These are phyloP conservation scores for Mycena capillaripes DNA, from an alignment of 768 basidiomycete genomes.

Conservation along the genomic window DNA sequence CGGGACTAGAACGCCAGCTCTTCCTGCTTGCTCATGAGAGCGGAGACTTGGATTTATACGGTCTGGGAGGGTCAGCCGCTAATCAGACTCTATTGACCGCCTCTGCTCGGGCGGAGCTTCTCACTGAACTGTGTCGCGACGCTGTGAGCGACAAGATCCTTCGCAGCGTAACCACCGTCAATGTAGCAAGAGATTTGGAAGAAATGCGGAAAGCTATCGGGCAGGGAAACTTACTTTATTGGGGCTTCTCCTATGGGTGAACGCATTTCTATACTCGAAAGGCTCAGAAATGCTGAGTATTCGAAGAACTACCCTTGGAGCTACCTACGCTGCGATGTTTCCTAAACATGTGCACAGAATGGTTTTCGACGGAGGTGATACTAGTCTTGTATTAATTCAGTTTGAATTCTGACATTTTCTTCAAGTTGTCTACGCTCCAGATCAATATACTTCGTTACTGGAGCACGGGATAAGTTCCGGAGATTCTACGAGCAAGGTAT, in stretches of 20 bases:
- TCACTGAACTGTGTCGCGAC: constrained; percentile 21
- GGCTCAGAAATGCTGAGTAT: background rate
- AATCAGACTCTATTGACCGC: constrained; percentile 5
- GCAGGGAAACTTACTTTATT: constrained; percentile 10
- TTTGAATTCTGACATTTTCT: background rate
- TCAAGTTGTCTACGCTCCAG: constrained; percentile 25
- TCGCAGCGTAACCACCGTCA: constrained; percentile 27
- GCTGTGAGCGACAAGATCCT: constrained; percentile 23
- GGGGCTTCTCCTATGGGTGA: constrained; percentile 34
- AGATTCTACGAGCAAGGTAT: constrained; percentile 15
- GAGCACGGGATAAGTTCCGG: constrained; percentile 25
- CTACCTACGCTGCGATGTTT: constrained; percentile 31
- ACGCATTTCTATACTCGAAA: background rate
- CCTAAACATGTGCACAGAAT: constrained; percentile 14
- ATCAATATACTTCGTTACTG: constrained; percentile 21
- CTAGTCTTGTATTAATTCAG: too few species aligned
- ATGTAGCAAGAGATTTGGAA: constrained; percentile 25
- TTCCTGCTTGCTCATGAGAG: constrained; percentile 1
- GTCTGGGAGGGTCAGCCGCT: background rate
- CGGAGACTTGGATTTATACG: constrained; percentile 13
- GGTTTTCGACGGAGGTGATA: constrained; percentile 26
- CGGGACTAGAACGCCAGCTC: constrained; percentile 16
- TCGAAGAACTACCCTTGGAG: constrained; percentile 22
- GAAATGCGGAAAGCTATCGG: constrained; percentile 29
- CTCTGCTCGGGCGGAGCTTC: constrained; percentile 10